A percentile compares a stretch with the other conserved stretches of the same genome.
Conservation (phyloP, 768 basidiomycete genomes). For the Collybiopsis luxurians region DNA sequence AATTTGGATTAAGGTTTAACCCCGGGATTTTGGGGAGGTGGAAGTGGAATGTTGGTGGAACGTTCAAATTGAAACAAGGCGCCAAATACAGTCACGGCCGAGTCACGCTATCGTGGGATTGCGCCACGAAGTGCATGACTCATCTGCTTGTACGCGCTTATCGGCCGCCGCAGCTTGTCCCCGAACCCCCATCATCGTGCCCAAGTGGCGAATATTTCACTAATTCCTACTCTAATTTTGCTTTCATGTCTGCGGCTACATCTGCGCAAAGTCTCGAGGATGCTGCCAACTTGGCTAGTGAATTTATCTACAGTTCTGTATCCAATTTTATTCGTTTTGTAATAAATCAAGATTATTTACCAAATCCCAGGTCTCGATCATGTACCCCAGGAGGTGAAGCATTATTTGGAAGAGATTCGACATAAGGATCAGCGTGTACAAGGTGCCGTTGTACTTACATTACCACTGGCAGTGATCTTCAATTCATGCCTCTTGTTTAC, state of each 20-base stretch:
- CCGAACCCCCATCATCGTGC: not conserved
- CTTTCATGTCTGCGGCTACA: not conserved
- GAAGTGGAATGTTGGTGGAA: too few species aligned
- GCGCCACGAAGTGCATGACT: not conserved
- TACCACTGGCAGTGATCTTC: conserved; percentile 11
- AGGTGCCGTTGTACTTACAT: conserved; percentile 24
- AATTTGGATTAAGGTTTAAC: too few species aligned
- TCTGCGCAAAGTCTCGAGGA: conserved; percentile 42
- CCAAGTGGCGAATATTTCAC: not conserved
- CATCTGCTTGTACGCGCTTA: not conserved
- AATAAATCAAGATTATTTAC: too few species aligned
- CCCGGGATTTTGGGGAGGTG: too few species aligned
- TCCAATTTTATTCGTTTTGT: not conserved
- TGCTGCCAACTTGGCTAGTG: conserved; percentile 49
- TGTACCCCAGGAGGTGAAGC: conserved; percentile 49
- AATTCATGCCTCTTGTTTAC: not conserved
- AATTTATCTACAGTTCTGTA: conserved; percentile 51
- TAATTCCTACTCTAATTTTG: not conserved
- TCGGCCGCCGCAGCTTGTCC: not conserved
- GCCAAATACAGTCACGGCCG: too few species aligned
- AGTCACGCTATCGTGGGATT: too few species aligned
- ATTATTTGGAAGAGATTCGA: conserved; percentile 51
- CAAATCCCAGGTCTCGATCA: conserved; percentile 45
- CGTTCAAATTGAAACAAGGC: too few species aligned
- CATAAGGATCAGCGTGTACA: conserved; percentile 40